Base-by-base conservation (phyloP, 768 basidiomycete species). In the Suillus paluster region DNA sequence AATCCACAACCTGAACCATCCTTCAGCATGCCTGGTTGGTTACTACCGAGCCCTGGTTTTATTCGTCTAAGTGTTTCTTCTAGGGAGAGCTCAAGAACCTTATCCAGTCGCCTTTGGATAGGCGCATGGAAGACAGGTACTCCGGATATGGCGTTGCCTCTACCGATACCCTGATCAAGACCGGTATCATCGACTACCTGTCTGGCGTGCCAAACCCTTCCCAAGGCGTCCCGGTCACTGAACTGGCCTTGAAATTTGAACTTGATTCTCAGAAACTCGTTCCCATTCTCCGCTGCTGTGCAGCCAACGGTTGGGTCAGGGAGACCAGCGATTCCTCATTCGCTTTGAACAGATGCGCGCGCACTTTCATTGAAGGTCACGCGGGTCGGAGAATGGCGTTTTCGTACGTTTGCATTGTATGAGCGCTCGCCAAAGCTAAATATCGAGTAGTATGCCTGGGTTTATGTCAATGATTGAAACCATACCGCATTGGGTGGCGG, bases 281-380 rank as follows among this genome's bases (percentile, higher is more conserved):
- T 7, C 49, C 59, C 33, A 49, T 69, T n/a, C 59, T 69, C 12
- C 64, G 67, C 15, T 66, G 64, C 50, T 52, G 60, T 10, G 36
- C 67, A 8, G 34, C 62, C 3, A 48, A 63, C 19, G 66, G 68
- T 19, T 69, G 68, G 68, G 34, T 68, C 1, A 62, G 61, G 23
- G 67, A 69, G 57, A 66, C 65, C 7, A 23, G 44, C 17, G 67
- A 68, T 33, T 57, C 56, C 11, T 58, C 59, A 10, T 69, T 69
- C 39, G 54, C 67, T 7, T 58, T 69, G 38, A 66, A 60, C n/a
- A 66, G 68, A 19, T 58, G 64, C 30, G 53, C 67, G 15, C 57
- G 65, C n/a, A 58, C 63, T 59, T 58, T 69, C 17, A 27, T 53
- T 9, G 21, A 44, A 15, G 68, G 68, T n/a, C 59, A 41, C 49